Evolutionary conservation across 2,329 filamentous ascomycete species (phyloP).

Genomic region (Aspergillus udagawae): DNA sequence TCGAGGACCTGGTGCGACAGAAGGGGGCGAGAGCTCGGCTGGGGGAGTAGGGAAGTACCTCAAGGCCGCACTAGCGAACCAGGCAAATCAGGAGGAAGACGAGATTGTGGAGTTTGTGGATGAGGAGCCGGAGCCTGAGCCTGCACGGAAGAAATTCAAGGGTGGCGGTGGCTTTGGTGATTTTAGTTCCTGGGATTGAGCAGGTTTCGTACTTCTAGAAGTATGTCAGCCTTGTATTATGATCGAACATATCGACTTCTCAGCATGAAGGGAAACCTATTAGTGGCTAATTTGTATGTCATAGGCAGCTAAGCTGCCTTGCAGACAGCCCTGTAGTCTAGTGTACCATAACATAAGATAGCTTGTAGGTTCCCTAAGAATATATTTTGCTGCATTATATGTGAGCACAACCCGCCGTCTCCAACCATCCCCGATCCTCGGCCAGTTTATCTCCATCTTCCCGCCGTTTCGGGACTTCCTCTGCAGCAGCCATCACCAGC

Average conservation of each 20-base stretch:
- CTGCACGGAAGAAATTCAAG: constrained; percentile 76
- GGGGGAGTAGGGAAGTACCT: constrained; percentile 74
- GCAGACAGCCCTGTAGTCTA: not conserved
- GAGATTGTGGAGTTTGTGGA: constrained; percentile 59
- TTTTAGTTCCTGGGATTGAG: constrained; percentile 74
- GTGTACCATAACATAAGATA: not conserved
- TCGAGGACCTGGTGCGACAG: constrained; percentile 60
- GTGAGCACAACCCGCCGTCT: too few species aligned
- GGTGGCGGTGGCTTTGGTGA: constrained; percentile 76
- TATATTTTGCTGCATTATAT: too few species aligned
- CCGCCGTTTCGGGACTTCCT: not conserved
- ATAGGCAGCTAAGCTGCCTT: not conserved
- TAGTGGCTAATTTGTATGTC: not conserved
- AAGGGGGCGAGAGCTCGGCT: constrained; percentile 45
- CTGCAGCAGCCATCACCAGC: not conserved
- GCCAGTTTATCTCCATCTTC: not conserved
- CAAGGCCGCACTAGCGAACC: constrained; percentile 52
- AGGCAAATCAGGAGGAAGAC: constrained; percentile 44
- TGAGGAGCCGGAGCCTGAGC: constrained; percentile 62
- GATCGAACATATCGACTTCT: not conserved
- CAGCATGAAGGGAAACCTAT: not conserved
- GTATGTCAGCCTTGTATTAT: not conserved
- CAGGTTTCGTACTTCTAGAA: not conserved
- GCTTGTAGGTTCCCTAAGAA: not conserved
- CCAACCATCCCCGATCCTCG: not conserved